phyloP scores from a whole-genome alignment of 495 filamentous ascomycete genomes.

The Talaromyces trachyspermus region DNA sequence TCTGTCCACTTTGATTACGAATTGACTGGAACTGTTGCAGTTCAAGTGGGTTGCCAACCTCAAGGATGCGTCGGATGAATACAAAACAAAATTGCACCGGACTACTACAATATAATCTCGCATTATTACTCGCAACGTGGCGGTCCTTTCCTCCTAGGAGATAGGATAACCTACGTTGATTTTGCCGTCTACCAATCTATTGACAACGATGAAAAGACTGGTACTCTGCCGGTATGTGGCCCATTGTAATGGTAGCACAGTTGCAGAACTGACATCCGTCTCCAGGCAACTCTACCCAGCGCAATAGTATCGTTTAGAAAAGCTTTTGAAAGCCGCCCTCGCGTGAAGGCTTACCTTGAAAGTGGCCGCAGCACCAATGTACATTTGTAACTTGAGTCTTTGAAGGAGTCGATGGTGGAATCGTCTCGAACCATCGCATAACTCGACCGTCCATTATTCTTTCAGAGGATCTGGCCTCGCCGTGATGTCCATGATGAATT shows the following conservation, averaged over 20 bases:
- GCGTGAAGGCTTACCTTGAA: conserved; percentile 6
- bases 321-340: conserved; percentile 2
- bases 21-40: conserved; percentile 9
- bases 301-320: not conserved
- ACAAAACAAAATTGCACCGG: conserved; percentile 19
- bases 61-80: conserved; percentile 8
- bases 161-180: conserved; percentile 25
- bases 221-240: conserved; percentile 5
- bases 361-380: conserved; percentile 3
- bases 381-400: no score
- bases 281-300: conserved; percentile 1
- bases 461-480: no score
- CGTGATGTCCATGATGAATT: no score
- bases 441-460: no score
- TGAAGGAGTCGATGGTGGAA: no score
- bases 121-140: conserved; percentile 18
- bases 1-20: not conserved
- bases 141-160: conserved; percentile 26
- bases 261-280: not conserved
- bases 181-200: conserved; percentile 30
- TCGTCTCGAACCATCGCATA: no score
- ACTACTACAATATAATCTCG: conserved; percentile 20
- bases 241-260: not conserved
- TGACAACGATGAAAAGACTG: conserved; percentile 18
- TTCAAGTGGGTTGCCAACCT: conserved; percentile 20